Percentiles rank a stretch among this genome's conserved stretches.
Evolutionary conservation across 2,329 filamentous ascomycete species (phyloP).

Genomic region (Myriosclerotinia curreyana): DNA sequence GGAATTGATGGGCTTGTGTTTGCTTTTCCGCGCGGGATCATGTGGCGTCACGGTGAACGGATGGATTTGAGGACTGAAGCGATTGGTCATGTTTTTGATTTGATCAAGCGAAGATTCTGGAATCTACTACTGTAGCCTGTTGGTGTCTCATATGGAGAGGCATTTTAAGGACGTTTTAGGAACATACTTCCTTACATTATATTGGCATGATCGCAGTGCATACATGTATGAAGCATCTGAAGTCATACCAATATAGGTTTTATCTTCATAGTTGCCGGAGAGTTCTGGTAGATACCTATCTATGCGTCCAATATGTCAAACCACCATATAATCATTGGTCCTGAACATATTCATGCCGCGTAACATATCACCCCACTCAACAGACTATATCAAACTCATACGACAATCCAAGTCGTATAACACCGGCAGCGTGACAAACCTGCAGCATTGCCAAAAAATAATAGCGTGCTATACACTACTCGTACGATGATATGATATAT

Average conservation of each 20-base stretch:
- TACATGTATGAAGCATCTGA: background rate
- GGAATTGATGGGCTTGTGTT: too few relatives aligned
- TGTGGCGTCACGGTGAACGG: too few relatives aligned
- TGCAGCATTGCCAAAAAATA: background rate
- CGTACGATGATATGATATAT: conserved; percentile 4
- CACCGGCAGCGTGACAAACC: background rate
- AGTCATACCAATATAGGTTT: background rate
- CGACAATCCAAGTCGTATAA: background rate
- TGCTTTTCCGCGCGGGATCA: too few relatives aligned
- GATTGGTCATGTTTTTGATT: too few relatives aligned
- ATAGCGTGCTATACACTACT: background rate
- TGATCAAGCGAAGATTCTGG: too few relatives aligned
- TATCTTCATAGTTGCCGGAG: background rate
- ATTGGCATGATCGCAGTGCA: conserved; percentile 9
- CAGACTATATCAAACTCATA: background rate
- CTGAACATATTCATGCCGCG: background rate
- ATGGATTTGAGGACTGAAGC: too few relatives aligned
- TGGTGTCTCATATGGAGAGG: too few relatives aligned
- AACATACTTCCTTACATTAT: background rate
- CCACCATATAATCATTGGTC: too few relatives aligned
- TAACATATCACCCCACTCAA: background rate
- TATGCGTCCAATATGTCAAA: background rate
- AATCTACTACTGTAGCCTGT: too few relatives aligned
- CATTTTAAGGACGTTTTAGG: background rate
- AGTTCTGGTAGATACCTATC: background rate